Evolutionary conservation across 2,329 filamentous ascomycete genomes (phyloP).

Genomic region (Monilinia aucupariae): DNA sequence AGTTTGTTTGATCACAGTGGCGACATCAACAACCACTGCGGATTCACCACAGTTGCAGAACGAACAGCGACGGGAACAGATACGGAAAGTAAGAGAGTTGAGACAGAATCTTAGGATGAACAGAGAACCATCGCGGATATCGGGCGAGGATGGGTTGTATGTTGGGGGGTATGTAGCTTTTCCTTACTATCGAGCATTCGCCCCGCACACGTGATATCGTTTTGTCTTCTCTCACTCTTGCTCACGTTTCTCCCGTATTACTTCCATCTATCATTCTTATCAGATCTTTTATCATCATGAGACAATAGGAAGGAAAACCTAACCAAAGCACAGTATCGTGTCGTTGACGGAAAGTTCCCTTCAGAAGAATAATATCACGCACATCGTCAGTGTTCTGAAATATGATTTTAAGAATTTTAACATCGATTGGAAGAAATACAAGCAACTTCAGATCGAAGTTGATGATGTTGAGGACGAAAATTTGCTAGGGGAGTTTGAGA

Average conservation of each 20-base stretch:
- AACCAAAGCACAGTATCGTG: slow-evolving; percentile 55
- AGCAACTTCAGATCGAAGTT: slow-evolving; percentile 75
- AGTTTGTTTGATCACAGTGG: neutral
- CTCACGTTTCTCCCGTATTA: neutral
- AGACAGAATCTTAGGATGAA: slow-evolving; percentile 15
- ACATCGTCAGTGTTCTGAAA: slow-evolving; percentile 78
- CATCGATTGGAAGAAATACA: slow-evolving; percentile 49
- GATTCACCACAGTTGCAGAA: neutral
- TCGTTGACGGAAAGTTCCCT: slow-evolving; percentile 67
- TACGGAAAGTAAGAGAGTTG: slow-evolving; percentile 1
- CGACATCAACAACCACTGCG: neutral
- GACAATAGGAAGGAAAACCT: neutral
- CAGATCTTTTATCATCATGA: neutral
- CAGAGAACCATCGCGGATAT: slow-evolving; percentile 60
- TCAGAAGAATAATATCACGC: slow-evolving; percentile 70
- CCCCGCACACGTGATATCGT: slow-evolving; percentile 27
- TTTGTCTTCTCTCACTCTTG: slow-evolving; percentile 29
- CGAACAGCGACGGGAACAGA: neutral
- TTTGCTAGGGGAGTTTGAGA: slow-evolving; percentile 72
- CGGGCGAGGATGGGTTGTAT: slow-evolving; percentile 65
- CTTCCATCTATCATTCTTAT: slow-evolving; percentile 8
- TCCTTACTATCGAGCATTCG: slow-evolving; percentile 12
- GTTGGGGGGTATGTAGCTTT: slow-evolving; percentile 63
- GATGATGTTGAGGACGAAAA: slow-evolving; percentile 91
- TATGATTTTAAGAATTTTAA: slow-evolving; percentile 53